Evolutionary conservation across 352 stramenopile species (phyloP).

Genomic region (Globisporangium okanoganense): DNA sequence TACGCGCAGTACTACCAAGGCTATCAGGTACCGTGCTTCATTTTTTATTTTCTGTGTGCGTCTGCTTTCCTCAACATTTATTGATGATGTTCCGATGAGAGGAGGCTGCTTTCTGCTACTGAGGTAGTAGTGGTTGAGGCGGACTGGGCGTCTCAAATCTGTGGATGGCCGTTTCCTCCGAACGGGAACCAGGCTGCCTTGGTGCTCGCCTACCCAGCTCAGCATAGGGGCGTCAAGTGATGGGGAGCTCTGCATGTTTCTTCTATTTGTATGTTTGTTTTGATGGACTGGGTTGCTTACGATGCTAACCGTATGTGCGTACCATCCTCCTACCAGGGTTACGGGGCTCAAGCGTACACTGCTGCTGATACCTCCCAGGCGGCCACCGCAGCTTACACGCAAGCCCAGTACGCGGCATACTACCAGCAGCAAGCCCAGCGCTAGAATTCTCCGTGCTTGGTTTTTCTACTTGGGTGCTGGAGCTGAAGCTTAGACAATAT

Average conservation of each 20-base stretch:
- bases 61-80: slow-evolving; percentile 6
- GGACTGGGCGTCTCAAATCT: neutral
- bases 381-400: slow-evolving; percentile 29
- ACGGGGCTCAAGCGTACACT: slow-evolving; percentile 45
- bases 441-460: neutral
- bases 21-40: slow-evolving; percentile 60
- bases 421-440: slow-evolving; percentile 41
- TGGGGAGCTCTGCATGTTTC: slow-evolving; percentile 11
- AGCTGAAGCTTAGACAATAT: neutral
- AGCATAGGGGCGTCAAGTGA: slow-evolving; percentile 6
- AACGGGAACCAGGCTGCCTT: neutral
- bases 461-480: neutral
- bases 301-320: neutral
- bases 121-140: neutral
- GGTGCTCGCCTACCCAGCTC: neutral
- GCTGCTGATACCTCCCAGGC: slow-evolving; percentile 23
- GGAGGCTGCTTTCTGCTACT: slow-evolving; percentile 7
- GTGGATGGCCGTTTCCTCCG: neutral
- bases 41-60: slow-evolving; percentile 17
- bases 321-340: slow-evolving; percentile 32
- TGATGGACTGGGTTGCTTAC: no score
- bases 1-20: slow-evolving; percentile 70
- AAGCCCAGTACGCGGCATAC: slow-evolving; percentile 65
- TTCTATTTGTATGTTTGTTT: slow-evolving; percentile 4
- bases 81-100: slow-evolving; percentile 16